phyloP scores from a whole-genome alignment of 306 rosid genomes.

The Trifolium repens region DNA sequence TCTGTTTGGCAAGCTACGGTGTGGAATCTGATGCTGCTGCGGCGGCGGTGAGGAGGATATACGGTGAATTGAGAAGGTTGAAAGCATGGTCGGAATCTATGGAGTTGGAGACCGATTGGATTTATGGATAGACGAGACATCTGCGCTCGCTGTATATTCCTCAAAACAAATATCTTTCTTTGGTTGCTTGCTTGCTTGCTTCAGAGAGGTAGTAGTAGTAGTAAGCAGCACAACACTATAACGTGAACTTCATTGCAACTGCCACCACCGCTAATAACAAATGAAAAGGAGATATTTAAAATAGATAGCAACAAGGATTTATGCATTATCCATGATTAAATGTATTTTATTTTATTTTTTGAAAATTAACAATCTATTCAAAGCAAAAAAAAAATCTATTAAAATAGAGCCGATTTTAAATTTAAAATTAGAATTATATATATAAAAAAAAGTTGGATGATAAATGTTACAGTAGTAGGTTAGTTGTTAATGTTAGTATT shows the following conservation, averaged over 20 bases:
- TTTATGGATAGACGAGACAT: conserved; percentile 79
- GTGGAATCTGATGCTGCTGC: conserved; percentile 47
- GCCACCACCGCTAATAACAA: background rate
- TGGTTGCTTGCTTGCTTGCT: background rate
- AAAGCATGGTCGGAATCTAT: conserved; percentile 61
- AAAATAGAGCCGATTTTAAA: no score
- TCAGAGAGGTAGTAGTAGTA: background rate
- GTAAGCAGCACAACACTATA: background rate
- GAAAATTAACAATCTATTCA: no score
- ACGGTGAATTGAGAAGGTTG: conserved; percentile 38
- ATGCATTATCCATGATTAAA: no score
- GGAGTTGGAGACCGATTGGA: conserved; percentile 67
- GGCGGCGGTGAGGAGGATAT: conserved; percentile 38
- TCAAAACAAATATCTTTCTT: background rate
- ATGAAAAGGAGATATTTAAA: background rate
- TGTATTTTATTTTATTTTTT: no score
- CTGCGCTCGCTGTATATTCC: background rate
- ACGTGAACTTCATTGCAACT: background rate
- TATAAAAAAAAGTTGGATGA: no score
- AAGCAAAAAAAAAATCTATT: no score
- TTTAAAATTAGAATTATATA: no score
- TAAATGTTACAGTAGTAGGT: no score
- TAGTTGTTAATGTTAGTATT: no score
- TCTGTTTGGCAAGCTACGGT: conserved; percentile 63
- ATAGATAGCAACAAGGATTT: no score